Percentiles rank a stretch among this genome's conserved stretches.
These are phyloP conservation scores for Rubia tinctorum DNA, from an alignment of 305 asterid genomes.

Conservation along the genomic window DNA sequence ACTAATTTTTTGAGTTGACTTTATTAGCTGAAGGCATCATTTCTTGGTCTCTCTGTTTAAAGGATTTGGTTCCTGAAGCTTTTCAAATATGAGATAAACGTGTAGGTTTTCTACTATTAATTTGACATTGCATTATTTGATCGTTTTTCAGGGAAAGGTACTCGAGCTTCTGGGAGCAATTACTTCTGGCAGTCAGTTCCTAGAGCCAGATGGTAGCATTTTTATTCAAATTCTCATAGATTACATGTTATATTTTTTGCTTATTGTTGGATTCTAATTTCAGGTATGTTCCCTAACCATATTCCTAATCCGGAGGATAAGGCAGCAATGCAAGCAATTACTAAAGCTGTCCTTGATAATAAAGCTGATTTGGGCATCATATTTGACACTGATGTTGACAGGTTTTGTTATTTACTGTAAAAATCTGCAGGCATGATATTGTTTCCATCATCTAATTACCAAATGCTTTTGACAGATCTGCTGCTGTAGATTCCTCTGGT, in stretches of 20 bases:
- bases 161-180: constrained; percentile 95
- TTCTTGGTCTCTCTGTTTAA: neutral
- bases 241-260: constrained; percentile 1
- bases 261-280: constrained; percentile 20
- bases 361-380: constrained; percentile 96
- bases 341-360: constrained; percentile 75
- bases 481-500: constrained; percentile 96
- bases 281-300: constrained; percentile 97
- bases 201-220: constrained; percentile 91
- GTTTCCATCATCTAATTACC: constrained; percentile 17
- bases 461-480: constrained; percentile 58
- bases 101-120: neutral
- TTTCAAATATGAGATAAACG: neutral
- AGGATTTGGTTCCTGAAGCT: neutral
- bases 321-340: constrained; percentile 93
- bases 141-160: constrained; percentile 77
- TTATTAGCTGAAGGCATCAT: neutral
- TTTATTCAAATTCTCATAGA: constrained; percentile 20
- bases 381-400: constrained; percentile 98
- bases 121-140: neutral
- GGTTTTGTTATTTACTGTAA: constrained; percentile 40
- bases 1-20: neutral
- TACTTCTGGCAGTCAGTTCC: constrained; percentile 95
- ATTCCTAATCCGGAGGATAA: constrained; percentile 98
- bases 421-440: constrained; percentile 4